Base-by-base conservation (phyloP, 257 asterid species). In the Solanum lycopersicoides region DNA sequence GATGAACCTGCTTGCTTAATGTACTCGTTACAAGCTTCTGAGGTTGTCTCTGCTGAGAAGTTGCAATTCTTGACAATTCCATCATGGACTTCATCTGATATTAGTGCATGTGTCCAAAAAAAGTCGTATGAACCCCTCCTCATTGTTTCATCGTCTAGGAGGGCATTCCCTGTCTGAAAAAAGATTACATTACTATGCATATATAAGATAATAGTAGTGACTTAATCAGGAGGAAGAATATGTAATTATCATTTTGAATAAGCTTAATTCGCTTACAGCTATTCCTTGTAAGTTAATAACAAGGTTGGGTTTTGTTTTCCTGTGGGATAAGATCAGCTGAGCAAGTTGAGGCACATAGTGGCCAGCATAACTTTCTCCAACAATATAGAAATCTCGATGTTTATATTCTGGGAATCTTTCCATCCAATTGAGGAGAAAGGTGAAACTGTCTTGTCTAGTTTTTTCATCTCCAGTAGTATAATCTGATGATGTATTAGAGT, bases 91-190 rank as follows among this genome's bases (percentile, higher is more conserved):
- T 95, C 95, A 45, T 95, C 98, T 2, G 98, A 94, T 14, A 92
- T 92, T 23, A 95, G 88, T 5, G 96, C 95, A 10, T 89, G 90
- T 0, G 93, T 86, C 98, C 98, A 95, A 23, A 79, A 35, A 86
- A 89, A 91, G 59, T 94, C 97, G 18, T 56, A 91, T 15, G 20
- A 35, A 18, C 98, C 98, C 0, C 6, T 30, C 85, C 28, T 2
- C 56, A 28, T 60, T 47, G 91, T 56, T 74, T 83, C 91, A 82
- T 3, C 41, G 66, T 95, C 96, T 0, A 90, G 82, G 3, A 89
- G 88, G 3, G 95, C 95, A 66, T 94, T 95, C 18, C 98, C 98
- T 42, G 94, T 92, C 98, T 95, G 92, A 65, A 84, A 71, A 71
- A 45, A 16, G 34, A 28, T 45, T n/a, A 77, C 3, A 34, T 25